phyloP scores from a whole-genome alignment of 495 filamentous ascomycete genomes.

The Tetracladium marchalianum region DNA sequence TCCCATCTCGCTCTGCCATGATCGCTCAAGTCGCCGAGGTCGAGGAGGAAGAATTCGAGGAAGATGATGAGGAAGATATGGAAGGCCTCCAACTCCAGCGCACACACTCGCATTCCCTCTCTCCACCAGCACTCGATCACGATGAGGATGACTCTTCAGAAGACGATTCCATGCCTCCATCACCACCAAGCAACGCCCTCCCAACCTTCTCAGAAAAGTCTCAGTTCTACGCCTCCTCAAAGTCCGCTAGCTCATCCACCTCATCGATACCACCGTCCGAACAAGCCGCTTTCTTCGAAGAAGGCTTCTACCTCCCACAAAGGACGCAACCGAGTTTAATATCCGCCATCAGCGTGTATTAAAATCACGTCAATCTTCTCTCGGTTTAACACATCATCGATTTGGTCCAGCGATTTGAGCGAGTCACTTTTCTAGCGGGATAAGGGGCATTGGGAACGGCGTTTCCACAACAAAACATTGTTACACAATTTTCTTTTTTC shows the following conservation, averaged over 20 bases:
- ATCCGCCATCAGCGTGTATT: conserved; percentile 23
- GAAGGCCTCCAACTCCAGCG: conserved; percentile 62
- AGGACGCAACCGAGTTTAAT: conserved; percentile 12
- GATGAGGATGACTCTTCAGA: conserved; percentile 56
- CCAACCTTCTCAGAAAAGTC: conserved; percentile 61
- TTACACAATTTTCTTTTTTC: not conserved
- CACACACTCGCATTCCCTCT: conserved; percentile 51
- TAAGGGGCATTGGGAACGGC: not conserved
- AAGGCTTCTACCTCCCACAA: conserved; percentile 19
- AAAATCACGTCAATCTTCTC: not conserved
- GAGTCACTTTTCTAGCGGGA: not conserved
- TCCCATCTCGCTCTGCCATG: conserved; percentile 25
- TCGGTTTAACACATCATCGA: conserved; percentile 1
- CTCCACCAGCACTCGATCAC: conserved; percentile 69
- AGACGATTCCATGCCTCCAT: conserved; percentile 70
- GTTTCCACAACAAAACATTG: not conserved
- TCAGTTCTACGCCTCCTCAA: conserved; percentile 13
- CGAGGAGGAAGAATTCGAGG: conserved; percentile 51
- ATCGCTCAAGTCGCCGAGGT: conserved; percentile 18
- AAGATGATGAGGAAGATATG: conserved; percentile 60
- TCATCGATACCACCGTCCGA: conserved; percentile 15
- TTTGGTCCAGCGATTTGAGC: not conserved
- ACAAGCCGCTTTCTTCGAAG: conserved; percentile 19
- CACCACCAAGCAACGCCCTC: conserved; percentile 58
- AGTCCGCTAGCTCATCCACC: not conserved